A percentile compares a stretch with the other conserved stretches of the same genome.
These are phyloP conservation scores for Leishmania braziliensis DNA, from an alignment of 208 protist species.

Conservation along the genomic window DNA sequence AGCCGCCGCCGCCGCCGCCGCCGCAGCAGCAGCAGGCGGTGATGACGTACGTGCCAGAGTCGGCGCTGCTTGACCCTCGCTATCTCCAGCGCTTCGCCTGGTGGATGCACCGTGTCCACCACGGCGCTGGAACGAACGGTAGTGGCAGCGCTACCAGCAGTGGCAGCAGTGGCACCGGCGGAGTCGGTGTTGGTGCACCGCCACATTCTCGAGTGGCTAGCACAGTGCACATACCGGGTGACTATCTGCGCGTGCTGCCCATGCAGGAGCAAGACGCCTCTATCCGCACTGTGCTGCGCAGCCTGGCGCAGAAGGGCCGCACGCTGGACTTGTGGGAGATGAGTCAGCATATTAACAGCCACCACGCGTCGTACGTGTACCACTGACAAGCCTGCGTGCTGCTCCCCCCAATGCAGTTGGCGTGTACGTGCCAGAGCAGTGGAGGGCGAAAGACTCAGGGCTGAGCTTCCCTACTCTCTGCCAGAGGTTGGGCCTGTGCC, in stretches of 20 bases:
- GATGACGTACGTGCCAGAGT: slow-evolving; percentile 48
- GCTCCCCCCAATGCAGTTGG: not conserved
- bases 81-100: slow-evolving; percentile 60
- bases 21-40: not conserved
- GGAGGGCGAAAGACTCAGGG: not conserved
- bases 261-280: slow-evolving; percentile 28
- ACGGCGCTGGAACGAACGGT: slow-evolving; percentile 10
- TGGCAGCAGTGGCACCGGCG: not conserved
- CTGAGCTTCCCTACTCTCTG: not conserved
- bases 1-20: too few species aligned
- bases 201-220: not conserved
- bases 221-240: slow-evolving; percentile 18
- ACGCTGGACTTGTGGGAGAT: slow-evolving; percentile 31
- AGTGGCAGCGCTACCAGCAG: not conserved
- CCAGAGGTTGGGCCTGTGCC: not conserved
- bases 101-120: slow-evolving; percentile 40
- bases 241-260: slow-evolving; percentile 28
- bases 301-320: slow-evolving; percentile 27
- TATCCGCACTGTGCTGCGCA: slow-evolving; percentile 35
- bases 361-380: slow-evolving; percentile 24
- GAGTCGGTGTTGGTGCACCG: not conserved
- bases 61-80: slow-evolving; percentile 55
- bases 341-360: slow-evolving; percentile 21
- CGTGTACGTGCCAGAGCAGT: not conserved
- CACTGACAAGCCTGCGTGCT: not conserved